Percentiles rank a stretch among this genome's conserved stretches.
These are phyloP conservation scores for Cordyceps pruinosa DNA, from an alignment of 2,329 filamentous ascomycete genomes.

Conservation along the genomic window DNA sequence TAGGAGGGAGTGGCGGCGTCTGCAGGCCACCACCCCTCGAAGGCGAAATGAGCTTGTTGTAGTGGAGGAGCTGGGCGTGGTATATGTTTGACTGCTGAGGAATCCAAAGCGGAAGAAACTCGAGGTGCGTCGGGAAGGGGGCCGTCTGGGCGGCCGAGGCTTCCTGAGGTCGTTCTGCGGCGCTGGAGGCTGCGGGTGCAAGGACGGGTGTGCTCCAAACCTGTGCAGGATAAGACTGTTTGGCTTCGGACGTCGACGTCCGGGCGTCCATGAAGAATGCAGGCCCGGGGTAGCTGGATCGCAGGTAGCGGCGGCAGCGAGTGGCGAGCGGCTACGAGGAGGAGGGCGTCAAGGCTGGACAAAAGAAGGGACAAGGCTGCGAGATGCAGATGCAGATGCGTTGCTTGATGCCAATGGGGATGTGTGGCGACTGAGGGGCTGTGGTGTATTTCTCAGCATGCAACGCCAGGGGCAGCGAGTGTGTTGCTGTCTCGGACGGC, in stretches of 20 bases:
- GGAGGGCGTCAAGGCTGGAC: neutral
- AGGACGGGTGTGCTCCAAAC: slow-evolving; percentile 8
- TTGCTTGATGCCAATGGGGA: neutral
- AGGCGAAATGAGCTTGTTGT: slow-evolving; percentile 58
- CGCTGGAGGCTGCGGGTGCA: slow-evolving; percentile 16
- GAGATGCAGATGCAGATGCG: slow-evolving; percentile 1
- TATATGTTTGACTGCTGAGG: slow-evolving; percentile 53
- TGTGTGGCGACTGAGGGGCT: neutral
- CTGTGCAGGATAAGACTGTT: slow-evolving; percentile 29
- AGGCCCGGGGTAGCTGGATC: neutral
- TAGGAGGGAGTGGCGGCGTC: slow-evolving; percentile 46
- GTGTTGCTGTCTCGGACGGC: neutral
- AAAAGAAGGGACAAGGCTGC: neutral
- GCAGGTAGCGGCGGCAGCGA: slow-evolving; percentile 1
- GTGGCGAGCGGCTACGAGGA: slow-evolving; percentile 2
- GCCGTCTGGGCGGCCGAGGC: slow-evolving; percentile 24
- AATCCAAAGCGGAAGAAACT: slow-evolving; percentile 50
- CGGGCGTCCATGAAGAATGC: slow-evolving; percentile 31
- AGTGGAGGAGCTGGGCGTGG: slow-evolving; percentile 56
- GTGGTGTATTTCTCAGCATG: slow-evolving; percentile 3
- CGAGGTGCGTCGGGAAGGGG: slow-evolving; percentile 37
- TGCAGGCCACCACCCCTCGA: slow-evolving; percentile 50
- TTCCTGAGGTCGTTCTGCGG: slow-evolving; percentile 27
- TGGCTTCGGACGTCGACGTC: slow-evolving; percentile 30
- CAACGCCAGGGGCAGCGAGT: neutral